A percentile compares a stretch with the other conserved stretches of the same genome.
Conservation (phyloP, 345 rosid species). For the Heritiera fomes region DNA sequence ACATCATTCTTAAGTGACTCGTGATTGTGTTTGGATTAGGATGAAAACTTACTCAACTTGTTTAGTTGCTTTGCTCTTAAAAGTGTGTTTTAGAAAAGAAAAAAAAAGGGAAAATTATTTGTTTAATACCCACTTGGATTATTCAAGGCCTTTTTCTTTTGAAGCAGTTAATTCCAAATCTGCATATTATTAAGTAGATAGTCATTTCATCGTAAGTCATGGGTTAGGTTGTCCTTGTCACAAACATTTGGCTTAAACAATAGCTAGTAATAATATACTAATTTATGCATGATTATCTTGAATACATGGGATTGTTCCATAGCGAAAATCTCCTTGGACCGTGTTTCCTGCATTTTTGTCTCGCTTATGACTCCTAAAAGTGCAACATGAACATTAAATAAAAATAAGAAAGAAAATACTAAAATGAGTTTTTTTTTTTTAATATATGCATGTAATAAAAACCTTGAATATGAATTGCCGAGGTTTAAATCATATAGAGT, state of each 20-base stretch:
- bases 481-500: no score
- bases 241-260: background rate
- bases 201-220: slow-evolving; percentile 4
- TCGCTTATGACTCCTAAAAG: background rate
- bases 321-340: slow-evolving; percentile 15
- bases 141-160: background rate
- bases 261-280: background rate
- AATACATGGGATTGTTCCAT: slow-evolving; percentile 5
- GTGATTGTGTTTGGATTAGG: slow-evolving; percentile 2
- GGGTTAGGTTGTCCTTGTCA: slow-evolving; percentile 24
- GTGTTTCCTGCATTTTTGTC: slow-evolving; percentile 23
- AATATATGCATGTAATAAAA: no score
- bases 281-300: background rate
- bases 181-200: background rate
- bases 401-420: background rate
- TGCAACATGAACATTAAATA: background rate
- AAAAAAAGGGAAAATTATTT: background rate
- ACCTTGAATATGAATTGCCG: no score
- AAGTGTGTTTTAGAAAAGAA: background rate
- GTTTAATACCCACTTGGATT: background rate
- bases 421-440: background rate
- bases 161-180: background rate
- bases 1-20: background rate
- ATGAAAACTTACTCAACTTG: background rate
- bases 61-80: background rate